A percentile compares a stretch with the other conserved stretches of the same genome.
These are phyloP conservation scores for Hypoxylon lienhwacheense DNA, from an alignment of 495 filamentous ascomycete genomes.

Conservation along the genomic window DNA sequence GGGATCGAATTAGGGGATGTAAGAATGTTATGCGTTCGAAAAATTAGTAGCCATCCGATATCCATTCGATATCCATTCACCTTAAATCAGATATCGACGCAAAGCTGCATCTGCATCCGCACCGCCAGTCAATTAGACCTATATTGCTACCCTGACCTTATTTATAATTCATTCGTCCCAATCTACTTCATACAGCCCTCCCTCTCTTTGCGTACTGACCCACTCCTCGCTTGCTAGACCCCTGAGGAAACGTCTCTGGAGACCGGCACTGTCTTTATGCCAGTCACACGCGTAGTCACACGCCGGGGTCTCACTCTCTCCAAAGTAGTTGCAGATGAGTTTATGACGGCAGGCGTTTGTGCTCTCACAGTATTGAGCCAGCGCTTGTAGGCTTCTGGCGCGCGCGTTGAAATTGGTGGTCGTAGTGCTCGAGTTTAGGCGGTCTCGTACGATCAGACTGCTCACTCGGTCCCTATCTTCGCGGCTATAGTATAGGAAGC, in stretches of 20 bases:
- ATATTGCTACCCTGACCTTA: neutral
- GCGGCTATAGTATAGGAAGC: conserved; percentile 84
- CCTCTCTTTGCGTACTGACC: conserved; percentile 69
- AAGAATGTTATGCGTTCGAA: conserved; percentile 28
- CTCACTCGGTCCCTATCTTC: conserved; percentile 77
- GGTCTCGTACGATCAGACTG: conserved; percentile 56
- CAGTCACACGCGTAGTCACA: conserved; percentile 91
- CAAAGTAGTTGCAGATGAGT: conserved; percentile 79
- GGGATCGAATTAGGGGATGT: too few relatives aligned
- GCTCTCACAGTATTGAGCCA: conserved; percentile 81
- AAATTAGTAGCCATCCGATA: conserved; percentile 5
- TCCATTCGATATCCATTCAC: conserved; percentile 6
- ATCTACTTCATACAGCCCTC: conserved; percentile 54
- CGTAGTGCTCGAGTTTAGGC: conserved; percentile 17
- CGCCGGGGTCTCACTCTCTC: conserved; percentile 59
- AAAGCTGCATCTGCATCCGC: too few relatives aligned
- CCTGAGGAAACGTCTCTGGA: conserved; percentile 64
- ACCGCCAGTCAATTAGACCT: conserved; percentile 24
- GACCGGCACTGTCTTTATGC: conserved; percentile 69
- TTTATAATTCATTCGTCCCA: conserved; percentile 42
- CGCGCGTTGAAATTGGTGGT: conserved; percentile 43
- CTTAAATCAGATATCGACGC: neutral
- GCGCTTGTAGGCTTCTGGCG: conserved; percentile 53
- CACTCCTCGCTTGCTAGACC: conserved; percentile 72
- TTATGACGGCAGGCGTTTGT: conserved; percentile 72